phyloP scores from a whole-genome alignment of 2,329 filamentous ascomycete genomes.

The Fusarium miscanthi region DNA sequence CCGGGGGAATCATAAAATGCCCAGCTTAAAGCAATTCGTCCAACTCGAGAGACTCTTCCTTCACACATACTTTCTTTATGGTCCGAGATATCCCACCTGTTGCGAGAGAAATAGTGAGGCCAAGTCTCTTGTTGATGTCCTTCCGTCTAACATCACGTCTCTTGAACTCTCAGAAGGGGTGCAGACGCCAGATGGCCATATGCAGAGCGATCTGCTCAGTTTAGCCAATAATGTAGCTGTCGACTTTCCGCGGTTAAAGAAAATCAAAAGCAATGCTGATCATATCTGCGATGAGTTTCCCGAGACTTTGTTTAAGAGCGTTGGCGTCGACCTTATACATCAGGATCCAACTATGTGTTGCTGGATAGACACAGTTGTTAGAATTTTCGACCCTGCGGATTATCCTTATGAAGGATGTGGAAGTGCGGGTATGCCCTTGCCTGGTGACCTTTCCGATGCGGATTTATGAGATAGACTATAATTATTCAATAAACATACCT shows the following conservation, averaged over 20 bases:
- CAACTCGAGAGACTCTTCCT: neutral
- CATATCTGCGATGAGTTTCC: neutral
- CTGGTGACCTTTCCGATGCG: neutral
- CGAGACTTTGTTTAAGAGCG: neutral
- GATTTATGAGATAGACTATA: neutral
- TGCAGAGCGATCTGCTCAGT: neutral
- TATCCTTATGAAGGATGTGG: neutral
- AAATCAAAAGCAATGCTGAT: neutral
- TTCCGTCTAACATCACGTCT: neutral
- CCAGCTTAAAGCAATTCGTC: neutral
- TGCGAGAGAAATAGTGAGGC: fast-evolving
- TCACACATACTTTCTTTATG: neutral
- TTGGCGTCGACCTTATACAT: neutral
- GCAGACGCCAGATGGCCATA: fast-evolving
- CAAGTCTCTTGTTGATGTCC: neutral
- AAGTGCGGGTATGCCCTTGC: neutral
- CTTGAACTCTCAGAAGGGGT: neutral
- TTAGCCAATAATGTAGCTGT: neutral
- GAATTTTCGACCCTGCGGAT: fast-evolving
- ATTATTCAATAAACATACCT: neutral
- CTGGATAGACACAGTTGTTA: neutral
- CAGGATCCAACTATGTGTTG: neutral
- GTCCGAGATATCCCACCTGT: fast-evolving
- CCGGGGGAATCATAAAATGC: fast-evolving
- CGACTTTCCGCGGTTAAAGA: neutral